Evolutionary conservation across 2,329 filamentous ascomycete genomes (phyloP).

Genomic region (Beauveria bassiana): DNA sequence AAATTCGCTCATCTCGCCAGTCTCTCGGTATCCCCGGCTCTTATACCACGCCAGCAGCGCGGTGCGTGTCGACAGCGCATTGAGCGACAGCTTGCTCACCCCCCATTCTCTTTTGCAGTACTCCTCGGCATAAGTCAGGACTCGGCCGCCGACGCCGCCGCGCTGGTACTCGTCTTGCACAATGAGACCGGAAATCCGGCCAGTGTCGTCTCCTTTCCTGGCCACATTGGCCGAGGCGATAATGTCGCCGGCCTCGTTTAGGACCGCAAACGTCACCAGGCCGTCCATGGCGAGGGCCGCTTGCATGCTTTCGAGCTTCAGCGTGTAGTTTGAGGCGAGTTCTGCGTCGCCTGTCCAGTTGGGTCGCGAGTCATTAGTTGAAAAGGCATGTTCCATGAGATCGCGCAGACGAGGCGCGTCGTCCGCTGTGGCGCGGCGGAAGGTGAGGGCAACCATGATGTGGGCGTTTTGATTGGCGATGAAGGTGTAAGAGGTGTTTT

Average conservation of each 20-base stretch:
- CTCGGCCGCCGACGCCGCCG: constrained; percentile 25
- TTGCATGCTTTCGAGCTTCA: constrained; percentile 56
- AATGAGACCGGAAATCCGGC: constrained; percentile 21
- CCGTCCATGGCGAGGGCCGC: constrained; percentile 35
- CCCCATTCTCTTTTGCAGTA: constrained; percentile 20
- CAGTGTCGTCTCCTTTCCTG: constrained; percentile 15
- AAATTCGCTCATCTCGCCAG: constrained; percentile 26
- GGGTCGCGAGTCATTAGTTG: constrained; percentile 28
- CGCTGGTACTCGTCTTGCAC: constrained; percentile 18
- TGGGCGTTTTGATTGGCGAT: background rate
- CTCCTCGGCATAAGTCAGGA: constrained; percentile 25
- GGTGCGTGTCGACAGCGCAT: constrained; percentile 23
- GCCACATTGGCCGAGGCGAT: constrained; percentile 18
- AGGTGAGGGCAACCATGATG: constrained; percentile 20
- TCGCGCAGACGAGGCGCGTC: constrained; percentile 28
- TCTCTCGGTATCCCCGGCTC: constrained; percentile 26
- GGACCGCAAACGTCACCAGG: constrained; percentile 23
- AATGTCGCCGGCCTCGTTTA: constrained; percentile 14
- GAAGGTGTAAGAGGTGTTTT: too few species aligned
- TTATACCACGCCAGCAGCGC: constrained; percentile 31
- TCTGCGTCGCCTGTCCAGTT: constrained; percentile 28
- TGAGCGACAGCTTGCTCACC: constrained; percentile 24
- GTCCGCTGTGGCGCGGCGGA: constrained; percentile 28
- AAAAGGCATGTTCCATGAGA: constrained; percentile 33
- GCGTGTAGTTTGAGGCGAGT: constrained; percentile 64